Conservation (phyloP, 2,329 filamentous ascomycete species). For the Penicillium italicum region DNA sequence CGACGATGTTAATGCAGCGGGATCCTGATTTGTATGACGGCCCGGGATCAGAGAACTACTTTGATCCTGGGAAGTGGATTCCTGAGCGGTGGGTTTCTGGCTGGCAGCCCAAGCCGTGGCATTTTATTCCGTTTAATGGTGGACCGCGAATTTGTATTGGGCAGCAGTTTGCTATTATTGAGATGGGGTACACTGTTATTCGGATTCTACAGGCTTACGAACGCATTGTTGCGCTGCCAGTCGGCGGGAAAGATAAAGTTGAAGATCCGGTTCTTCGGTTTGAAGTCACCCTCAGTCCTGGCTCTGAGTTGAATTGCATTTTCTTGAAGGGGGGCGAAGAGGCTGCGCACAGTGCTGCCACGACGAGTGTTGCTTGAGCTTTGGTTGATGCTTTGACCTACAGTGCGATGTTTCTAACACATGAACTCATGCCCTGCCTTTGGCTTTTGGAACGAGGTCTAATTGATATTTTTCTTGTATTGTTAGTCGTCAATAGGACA, state of each 20-base stretch:
- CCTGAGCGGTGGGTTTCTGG: conserved; percentile 50
- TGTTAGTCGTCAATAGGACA: background rate
- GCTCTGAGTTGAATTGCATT: conserved; percentile 39
- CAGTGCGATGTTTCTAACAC: background rate
- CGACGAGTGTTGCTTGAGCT: background rate
- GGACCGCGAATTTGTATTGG: conserved; percentile 55
- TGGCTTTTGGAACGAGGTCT: background rate
- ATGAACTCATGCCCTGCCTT: background rate
- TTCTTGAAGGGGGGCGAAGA: conserved; percentile 33
- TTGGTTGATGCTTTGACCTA: background rate
- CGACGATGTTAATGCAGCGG: conserved; percentile 52
- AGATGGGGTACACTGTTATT: conserved; percentile 53
- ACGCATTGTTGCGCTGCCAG: conserved; percentile 33
- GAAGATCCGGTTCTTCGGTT: conserved; percentile 37
- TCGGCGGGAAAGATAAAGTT: conserved; percentile 31
- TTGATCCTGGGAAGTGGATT: conserved; percentile 45
- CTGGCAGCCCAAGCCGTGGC: conserved; percentile 53
- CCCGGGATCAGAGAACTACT: conserved; percentile 33
- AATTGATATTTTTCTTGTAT: background rate
- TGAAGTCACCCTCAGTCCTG: conserved; percentile 40
- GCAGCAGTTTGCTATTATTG: conserved; percentile 58
- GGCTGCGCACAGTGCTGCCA: background rate
- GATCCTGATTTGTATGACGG: conserved; percentile 49
- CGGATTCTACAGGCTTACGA: conserved; percentile 44
- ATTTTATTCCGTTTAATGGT: conserved; percentile 55